Evolutionary conservation across 202 grass and related monocot genomes (phyloP).

Genomic region (Elaeis oleifera): DNA sequence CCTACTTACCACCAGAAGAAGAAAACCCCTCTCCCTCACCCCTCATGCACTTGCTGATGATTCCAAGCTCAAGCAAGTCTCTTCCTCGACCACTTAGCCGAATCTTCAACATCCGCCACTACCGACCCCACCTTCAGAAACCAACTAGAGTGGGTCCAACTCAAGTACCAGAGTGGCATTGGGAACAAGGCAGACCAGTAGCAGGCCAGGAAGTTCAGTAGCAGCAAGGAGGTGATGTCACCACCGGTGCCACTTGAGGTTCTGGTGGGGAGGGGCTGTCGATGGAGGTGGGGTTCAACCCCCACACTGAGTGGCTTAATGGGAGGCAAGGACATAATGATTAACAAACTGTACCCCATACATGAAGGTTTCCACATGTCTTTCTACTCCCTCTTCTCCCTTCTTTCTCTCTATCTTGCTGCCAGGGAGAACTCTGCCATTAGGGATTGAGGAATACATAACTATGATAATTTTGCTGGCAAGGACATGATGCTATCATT

Average conservation of each 20-base stretch:
- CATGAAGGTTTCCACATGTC: too few species aligned
- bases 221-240: slow-evolving; percentile 44
- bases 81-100: slow-evolving; percentile 10
- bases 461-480: too few species aligned
- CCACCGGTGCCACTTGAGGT: slow-evolving; percentile 71
- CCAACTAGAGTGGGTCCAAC: slow-evolving; percentile 41
- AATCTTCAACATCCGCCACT: slow-evolving; percentile 19
- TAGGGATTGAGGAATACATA: too few species aligned
- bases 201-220: slow-evolving; percentile 23
- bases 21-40: neutral
- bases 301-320: slow-evolving; percentile 56
- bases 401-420: too few species aligned
- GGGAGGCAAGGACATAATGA: too few species aligned
- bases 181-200: slow-evolving; percentile 56
- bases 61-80: neutral
- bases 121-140: slow-evolving; percentile 51
- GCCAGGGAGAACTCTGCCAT: too few species aligned
- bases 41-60: neutral
- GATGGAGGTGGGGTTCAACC: slow-evolving; percentile 70
- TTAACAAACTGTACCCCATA: too few species aligned
- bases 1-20: too few species aligned
- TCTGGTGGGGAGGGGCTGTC: slow-evolving; percentile 30
- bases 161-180: slow-evolving; percentile 33
- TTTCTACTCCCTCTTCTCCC: too few species aligned
- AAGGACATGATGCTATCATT: too few species aligned